These are phyloP conservation scores for Tardiomyces digboiensis DNA, from an alignment of 1,139 yeast species.

Conservation along the genomic window DNA sequence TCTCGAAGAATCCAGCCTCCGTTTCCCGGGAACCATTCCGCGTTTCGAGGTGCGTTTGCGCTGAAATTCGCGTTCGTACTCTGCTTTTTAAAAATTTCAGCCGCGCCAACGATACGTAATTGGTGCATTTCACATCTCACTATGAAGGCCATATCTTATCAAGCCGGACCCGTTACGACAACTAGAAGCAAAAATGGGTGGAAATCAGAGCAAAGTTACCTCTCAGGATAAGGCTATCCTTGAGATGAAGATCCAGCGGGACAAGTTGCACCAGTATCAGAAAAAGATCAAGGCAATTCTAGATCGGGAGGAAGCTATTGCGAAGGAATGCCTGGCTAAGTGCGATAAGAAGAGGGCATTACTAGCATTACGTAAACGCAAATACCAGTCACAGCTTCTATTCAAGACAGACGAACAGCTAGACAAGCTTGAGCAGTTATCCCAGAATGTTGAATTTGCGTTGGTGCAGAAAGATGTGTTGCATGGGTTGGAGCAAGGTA, in stretches of 20 bases:
- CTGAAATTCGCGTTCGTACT: neutral
- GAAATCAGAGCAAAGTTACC: conserved; percentile 42
- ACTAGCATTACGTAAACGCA: conserved; percentile 62
- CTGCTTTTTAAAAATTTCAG: neutral
- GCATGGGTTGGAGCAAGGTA: conserved; percentile 73
- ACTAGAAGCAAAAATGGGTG: conserved; percentile 29
- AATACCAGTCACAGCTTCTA: conserved; percentile 68
- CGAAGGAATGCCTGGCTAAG: conserved; percentile 43
- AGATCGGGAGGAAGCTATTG: conserved; percentile 47
- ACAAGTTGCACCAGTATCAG: conserved; percentile 70
- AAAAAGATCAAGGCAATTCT: conserved; percentile 47
- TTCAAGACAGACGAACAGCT: conserved; percentile 67
- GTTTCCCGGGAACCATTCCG: neutral
- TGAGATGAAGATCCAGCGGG: conserved; percentile 82
- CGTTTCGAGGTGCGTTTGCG: neutral
- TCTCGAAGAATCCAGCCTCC: neutral
- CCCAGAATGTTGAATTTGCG: conserved; percentile 67
- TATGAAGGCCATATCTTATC: no score
- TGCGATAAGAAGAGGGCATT: conserved; percentile 55
- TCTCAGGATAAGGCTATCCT: conserved; percentile 78
- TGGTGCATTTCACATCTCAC: no score
- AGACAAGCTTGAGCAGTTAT: conserved; percentile 52
- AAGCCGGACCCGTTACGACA: no score
- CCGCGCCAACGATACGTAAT: no score
- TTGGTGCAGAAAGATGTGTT: conserved; percentile 78